A percentile compares a stretch with the other conserved stretches of the same genome.
Evolutionary conservation across 2,329 filamentous ascomycete genomes (phyloP).

Genomic region (Rasamsonia emersonii): DNA sequence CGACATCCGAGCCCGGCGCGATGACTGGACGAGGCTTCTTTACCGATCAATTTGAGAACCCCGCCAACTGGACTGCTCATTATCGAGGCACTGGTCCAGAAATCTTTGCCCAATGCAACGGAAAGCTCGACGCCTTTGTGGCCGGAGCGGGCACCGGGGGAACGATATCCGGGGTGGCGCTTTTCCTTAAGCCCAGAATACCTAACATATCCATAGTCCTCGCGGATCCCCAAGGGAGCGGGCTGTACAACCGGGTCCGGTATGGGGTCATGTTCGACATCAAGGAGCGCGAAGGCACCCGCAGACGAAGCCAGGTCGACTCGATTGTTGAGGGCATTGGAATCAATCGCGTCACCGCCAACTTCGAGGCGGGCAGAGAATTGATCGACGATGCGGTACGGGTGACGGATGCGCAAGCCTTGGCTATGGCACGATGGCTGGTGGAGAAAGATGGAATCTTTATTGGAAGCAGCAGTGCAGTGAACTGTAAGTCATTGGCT

Average conservation of each 20-base stretch:
- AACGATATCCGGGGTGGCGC: constrained; percentile 78
- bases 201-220: constrained; percentile 62
- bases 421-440: constrained; percentile 89
- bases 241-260: constrained; percentile 82
- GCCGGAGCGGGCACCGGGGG: constrained; percentile 91
- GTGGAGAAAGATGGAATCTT: constrained; percentile 95
- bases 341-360: constrained; percentile 86
- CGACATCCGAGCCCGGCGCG: constrained; percentile 12
- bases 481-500: constrained; percentile 62
- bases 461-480: constrained; percentile 86
- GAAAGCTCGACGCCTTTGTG: constrained; percentile 74
- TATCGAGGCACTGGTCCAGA: constrained; percentile 78
- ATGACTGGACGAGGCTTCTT: constrained; percentile 76
- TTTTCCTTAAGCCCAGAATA: constrained; percentile 70
- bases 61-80: constrained; percentile 83
- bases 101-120: constrained; percentile 69
- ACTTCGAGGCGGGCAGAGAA: constrained; percentile 80
- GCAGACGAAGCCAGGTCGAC: constrained; percentile 84
- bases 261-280: constrained; percentile 92
- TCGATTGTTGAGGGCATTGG: constrained; percentile 94
- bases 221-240: constrained; percentile 89
- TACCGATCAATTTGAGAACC: constrained; percentile 90
- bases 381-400: constrained; percentile 83
- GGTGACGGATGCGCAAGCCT: constrained; percentile 81
- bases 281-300: constrained; percentile 83